phyloP scores from a whole-genome alignment of 768 basidiomycete genomes.

The Crepidotus variabilis region DNA sequence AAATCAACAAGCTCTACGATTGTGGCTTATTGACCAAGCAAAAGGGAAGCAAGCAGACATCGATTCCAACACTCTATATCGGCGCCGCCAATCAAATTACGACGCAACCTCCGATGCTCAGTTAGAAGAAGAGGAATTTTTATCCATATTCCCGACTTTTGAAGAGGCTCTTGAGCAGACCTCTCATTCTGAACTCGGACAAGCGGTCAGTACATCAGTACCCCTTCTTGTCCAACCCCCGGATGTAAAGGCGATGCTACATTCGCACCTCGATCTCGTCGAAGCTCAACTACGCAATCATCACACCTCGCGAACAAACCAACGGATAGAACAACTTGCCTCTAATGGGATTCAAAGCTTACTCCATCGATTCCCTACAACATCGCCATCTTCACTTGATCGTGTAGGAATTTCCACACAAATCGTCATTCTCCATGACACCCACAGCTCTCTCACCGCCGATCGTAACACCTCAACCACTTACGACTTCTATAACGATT shows the following conservation, averaged over 20 bases:
- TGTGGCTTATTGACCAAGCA: constrained; percentile 82
- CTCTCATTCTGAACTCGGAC: constrained; percentile 7
- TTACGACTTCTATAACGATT: constrained; percentile 79
- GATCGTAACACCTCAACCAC: constrained; percentile 14
- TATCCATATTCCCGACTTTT: constrained; percentile 81
- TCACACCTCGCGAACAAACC: background rate
- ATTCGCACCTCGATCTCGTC: constrained; percentile 43
- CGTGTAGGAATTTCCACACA: constrained; percentile 46
- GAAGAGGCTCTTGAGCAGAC: constrained; percentile 50
- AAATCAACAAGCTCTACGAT: constrained; percentile 69
- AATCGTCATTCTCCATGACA: constrained; percentile 42
- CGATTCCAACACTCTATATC: constrained; percentile 74
- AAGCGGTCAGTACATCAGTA: constrained; percentile 6
- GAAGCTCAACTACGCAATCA: background rate
- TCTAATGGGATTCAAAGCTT: constrained; percentile 28
- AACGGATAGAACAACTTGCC: constrained; percentile 30
- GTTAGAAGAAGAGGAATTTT: constrained; percentile 79
- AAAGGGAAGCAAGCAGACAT: constrained; percentile 61
- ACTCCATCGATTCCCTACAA: constrained; percentile 23
- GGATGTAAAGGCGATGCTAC: constrained; percentile 37
- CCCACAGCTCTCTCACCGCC: constrained; percentile 11
- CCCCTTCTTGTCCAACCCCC: constrained; percentile 25
- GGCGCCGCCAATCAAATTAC: constrained; percentile 50
- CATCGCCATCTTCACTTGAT: constrained; percentile 46
- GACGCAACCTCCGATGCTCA: constrained; percentile 64